Evolutionary conservation across 2,329 filamentous ascomycete genomes (phyloP).

Genomic region (Pestalotiopsis sp.): DNA sequence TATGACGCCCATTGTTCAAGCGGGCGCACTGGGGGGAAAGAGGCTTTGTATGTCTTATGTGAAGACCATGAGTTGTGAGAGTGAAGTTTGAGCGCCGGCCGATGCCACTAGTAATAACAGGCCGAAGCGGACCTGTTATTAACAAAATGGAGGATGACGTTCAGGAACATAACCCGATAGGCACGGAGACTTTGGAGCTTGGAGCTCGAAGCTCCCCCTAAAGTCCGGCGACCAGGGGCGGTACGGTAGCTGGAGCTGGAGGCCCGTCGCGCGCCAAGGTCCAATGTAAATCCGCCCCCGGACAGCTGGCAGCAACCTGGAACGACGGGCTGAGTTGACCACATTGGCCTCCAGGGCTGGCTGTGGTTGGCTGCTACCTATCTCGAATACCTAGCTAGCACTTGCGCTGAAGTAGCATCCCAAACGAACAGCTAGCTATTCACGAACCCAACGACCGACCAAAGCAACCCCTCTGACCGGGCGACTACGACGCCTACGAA

Average conservation of each 20-base stretch:
- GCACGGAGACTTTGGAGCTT: neutral
- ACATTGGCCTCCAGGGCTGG: neutral
- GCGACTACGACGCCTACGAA: neutral
- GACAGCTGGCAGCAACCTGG: slow-evolving; percentile 2
- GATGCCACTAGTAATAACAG: neutral
- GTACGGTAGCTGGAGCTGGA: neutral
- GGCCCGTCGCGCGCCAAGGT: neutral
- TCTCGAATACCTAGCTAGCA: neutral
- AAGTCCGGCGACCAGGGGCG: neutral
- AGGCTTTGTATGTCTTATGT: neutral
- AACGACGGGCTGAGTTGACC: neutral
- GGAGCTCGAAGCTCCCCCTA: neutral
- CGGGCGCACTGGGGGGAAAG: neutral
- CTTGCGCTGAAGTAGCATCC: neutral
- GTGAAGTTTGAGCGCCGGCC: neutral
- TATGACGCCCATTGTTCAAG: slow-evolving; percentile 7
- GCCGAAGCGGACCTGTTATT: neutral
- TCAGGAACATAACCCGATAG: neutral
- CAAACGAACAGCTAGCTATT: neutral
- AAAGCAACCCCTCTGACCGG: neutral
- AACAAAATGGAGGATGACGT: slow-evolving; percentile 1
- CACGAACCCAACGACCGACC: neutral
- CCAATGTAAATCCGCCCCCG: slow-evolving; percentile 10
- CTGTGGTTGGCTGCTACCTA: neutral
- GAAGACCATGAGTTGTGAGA: neutral